A percentile compares a stretch with the other conserved stretches of the same genome.
Conservation (phyloP, 352 stramenopile species). For the Globisporangium irregulare region DNA sequence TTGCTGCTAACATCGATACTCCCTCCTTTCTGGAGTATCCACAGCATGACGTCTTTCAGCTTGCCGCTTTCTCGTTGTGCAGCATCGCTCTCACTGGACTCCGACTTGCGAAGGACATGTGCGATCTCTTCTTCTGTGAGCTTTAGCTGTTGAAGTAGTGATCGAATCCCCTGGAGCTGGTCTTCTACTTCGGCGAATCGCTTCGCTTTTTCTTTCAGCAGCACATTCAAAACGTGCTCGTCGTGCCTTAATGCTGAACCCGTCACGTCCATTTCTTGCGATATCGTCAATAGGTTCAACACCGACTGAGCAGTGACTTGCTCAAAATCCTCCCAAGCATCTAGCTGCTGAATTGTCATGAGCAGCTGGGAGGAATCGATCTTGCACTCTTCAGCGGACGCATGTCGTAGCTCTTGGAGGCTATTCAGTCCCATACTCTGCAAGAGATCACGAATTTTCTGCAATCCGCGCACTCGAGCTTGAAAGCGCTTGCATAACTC, state of each 20-base stretch:
- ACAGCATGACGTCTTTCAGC: constrained; percentile 25
- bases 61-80: constrained; percentile 10
- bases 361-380: constrained; percentile 19
- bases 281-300: constrained; percentile 11
- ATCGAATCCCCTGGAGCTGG: constrained; percentile 37
- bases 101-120: constrained; percentile 23
- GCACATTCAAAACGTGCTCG: constrained; percentile 34
- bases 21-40: constrained; percentile 44
- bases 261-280: constrained; percentile 22
- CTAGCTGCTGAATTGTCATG: constrained; percentile 15
- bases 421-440: constrained; percentile 33
- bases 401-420: constrained; percentile 43
- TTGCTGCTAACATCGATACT: constrained; percentile 42
- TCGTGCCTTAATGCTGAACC: constrained; percentile 29
- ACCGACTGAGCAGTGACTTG: constrained; percentile 15
- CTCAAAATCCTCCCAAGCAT: constrained; percentile 26
- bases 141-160: constrained; percentile 37
- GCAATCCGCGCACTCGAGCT: constrained; percentile 27
- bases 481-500: constrained; percentile 46
- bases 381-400: constrained; percentile 23
- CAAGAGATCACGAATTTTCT: constrained; percentile 38
- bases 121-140: constrained; percentile 47
- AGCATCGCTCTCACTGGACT: constrained; percentile 7
- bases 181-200: constrained; percentile 55
- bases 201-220: constrained; percentile 64